Evolutionary conservation across 192 early-diverging fungal species (phyloP).

Genomic region (Kappamyces sp.): DNA sequence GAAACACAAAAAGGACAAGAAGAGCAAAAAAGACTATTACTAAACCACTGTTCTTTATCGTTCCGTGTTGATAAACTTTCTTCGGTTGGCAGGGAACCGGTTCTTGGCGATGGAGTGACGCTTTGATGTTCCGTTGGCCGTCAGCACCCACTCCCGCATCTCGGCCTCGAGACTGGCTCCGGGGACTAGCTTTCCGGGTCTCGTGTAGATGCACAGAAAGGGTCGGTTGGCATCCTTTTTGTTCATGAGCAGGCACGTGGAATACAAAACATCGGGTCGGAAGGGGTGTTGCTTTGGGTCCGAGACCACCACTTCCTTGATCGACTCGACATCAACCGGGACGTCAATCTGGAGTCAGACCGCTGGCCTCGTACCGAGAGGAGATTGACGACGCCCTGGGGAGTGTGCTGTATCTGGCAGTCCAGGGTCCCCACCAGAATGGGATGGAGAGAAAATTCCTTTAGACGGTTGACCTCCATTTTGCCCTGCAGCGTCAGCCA

Average conservation of each 20-base stretch:
- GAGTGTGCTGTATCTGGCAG: no score
- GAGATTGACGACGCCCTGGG: no score
- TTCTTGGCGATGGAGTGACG: conserved; percentile 4
- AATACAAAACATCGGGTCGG: conserved; percentile 5
- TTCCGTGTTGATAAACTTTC: background rate
- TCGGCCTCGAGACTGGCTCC: conserved; percentile 1
- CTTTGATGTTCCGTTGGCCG: background rate
- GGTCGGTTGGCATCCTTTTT: background rate
- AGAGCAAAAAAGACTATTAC: conserved; percentile 29
- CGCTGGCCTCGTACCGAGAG: no score
- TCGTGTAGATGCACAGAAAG: background rate
- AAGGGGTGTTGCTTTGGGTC: conserved; percentile 7
- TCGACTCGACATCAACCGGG: background rate
- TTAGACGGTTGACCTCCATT: no score
- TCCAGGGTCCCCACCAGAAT: no score
- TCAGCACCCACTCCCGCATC: conserved; percentile 4
- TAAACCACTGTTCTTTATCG: conserved; percentile 9
- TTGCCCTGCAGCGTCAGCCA: no score
- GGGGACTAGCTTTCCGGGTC: conserved; percentile 9
- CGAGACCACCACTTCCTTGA: conserved; percentile 8
- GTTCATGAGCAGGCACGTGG: conserved; percentile 10
- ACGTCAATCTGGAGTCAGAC: conserved; percentile 4
- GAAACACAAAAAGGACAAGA: conserved; percentile 33
- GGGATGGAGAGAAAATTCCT: no score
- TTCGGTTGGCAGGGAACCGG: background rate